Percentiles rank a stretch among this genome's conserved stretches.
Conservation (phyloP, 441 rosid genomes). For the Euphorbia celastroides region DNA sequence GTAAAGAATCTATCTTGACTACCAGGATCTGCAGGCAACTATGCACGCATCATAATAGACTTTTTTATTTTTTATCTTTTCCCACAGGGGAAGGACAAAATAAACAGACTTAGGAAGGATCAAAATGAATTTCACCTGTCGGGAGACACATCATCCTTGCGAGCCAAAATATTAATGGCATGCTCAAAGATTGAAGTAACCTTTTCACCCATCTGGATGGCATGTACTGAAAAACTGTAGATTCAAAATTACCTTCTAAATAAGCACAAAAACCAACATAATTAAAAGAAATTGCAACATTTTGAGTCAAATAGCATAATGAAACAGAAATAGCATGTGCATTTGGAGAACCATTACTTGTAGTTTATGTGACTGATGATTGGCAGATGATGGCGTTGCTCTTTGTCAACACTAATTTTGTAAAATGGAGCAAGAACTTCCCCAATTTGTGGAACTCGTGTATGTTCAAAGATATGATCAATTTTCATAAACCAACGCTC, state of each 20-base stretch:
- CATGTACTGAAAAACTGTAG: conserved; percentile 89
- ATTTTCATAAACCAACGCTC: conserved; percentile 95
- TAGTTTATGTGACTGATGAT: conserved; percentile 69
- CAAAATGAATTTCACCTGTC: conserved; percentile 43
- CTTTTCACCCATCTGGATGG: conserved; percentile 88
- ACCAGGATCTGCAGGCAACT: not conserved
- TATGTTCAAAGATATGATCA: conserved; percentile 90
- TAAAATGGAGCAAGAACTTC: conserved; percentile 74
- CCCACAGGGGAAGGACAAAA: not conserved
- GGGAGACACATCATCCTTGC: conserved; percentile 61
- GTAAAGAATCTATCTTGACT: not conserved
- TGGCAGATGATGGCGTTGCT: conserved; percentile 72
- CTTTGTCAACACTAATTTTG: conserved; percentile 59
- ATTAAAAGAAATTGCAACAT: conserved; percentile 1
- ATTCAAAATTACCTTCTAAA: conserved; percentile 13
- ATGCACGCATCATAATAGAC: not conserved
- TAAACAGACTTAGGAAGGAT: not conserved
- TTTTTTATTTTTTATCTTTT: not conserved
- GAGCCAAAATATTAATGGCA: conserved; percentile 74
- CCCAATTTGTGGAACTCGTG: conserved; percentile 71
- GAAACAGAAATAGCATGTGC: not conserved
- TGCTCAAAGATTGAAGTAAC: conserved; percentile 81
- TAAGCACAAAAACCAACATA: conserved; percentile 7
- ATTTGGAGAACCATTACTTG: conserved; percentile 50
- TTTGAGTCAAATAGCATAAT: conserved; percentile 10